Conservation (phyloP, 495 filamentous ascomycete genomes). For the Xylaria scruposa region DNA sequence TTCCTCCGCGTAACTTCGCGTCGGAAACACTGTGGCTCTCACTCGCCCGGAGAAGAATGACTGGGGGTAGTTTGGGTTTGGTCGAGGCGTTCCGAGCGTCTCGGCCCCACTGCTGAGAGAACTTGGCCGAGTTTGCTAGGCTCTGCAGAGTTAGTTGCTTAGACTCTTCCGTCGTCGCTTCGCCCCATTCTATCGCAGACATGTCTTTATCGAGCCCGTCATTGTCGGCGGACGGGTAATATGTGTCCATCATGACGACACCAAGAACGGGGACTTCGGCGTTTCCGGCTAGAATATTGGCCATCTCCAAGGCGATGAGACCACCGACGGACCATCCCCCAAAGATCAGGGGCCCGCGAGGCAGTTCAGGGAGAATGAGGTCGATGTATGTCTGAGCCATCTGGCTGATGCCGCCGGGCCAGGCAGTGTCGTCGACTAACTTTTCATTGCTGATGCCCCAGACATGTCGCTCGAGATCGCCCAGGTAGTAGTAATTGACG, state of each 20-base stretch:
- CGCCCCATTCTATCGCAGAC: slow-evolving; percentile 11
- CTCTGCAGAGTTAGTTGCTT: slow-evolving; percentile 4
- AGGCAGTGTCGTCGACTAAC: slow-evolving; percentile 36
- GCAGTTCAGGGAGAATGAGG: slow-evolving; percentile 36
- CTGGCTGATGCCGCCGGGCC: slow-evolving; percentile 44
- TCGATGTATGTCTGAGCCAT: slow-evolving; percentile 45
- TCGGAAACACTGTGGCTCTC: slow-evolving; percentile 14
- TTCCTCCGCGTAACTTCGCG: slow-evolving; percentile 3
- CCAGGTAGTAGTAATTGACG: slow-evolving; percentile 48
- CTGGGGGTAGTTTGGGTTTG: slow-evolving; percentile 7
- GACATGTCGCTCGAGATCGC: slow-evolving; percentile 39
- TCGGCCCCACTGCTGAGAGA: slow-evolving; percentile 13
- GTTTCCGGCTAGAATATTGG: neutral
- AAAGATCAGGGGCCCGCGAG: slow-evolving; percentile 33
- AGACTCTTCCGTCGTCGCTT: slow-evolving; percentile 16
- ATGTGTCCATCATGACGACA: slow-evolving; percentile 16
- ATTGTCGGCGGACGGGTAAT: slow-evolving; percentile 12
- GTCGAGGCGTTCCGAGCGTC: neutral
- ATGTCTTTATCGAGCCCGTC: neutral
- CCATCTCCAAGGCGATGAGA: slow-evolving; percentile 19
- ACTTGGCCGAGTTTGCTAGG: slow-evolving; percentile 11
- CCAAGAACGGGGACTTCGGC: neutral
- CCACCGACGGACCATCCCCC: slow-evolving; percentile 14
- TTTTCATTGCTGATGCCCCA: slow-evolving; percentile 49
- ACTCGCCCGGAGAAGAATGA: slow-evolving; percentile 14